Conservation (phyloP, 2,329 filamentous ascomycete species). For the Aureobasidium sp. region DNA sequence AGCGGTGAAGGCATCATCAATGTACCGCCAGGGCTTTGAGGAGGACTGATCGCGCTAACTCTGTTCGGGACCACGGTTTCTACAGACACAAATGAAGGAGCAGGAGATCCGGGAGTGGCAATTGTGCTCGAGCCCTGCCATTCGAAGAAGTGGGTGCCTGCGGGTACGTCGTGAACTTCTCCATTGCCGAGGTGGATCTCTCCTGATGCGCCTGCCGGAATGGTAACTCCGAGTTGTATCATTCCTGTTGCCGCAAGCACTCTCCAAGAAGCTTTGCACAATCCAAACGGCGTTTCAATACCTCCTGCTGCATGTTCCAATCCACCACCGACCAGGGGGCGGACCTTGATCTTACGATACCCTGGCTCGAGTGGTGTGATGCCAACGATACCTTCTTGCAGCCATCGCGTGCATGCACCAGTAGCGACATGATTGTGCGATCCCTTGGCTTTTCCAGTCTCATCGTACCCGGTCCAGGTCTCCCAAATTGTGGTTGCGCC, state of each 20-base stretch:
- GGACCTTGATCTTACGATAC: conserved; percentile 1
- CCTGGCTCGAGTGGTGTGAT: conserved; percentile 4
- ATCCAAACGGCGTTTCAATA: neutral
- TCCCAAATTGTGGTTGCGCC: conserved; percentile 8
- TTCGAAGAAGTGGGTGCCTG: conserved; percentile 5
- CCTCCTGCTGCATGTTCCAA: neutral
- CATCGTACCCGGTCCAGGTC: neutral
- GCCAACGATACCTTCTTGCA: conserved; percentile 3
- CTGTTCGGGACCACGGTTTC: neutral
- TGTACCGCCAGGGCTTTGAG: neutral
- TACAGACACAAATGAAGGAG: neutral
- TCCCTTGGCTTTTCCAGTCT: neutral
- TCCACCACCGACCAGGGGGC: neutral
- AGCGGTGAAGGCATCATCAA: neutral
- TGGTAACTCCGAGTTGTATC: neutral
- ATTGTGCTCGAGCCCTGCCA: neutral
- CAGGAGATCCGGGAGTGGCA: neutral
- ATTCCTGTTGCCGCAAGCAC: neutral
- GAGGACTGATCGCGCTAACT: neutral
- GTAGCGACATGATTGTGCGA: conserved; percentile 1
- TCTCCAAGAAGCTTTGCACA: conserved; percentile 1
- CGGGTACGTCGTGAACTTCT: neutral
- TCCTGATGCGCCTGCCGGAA: neutral
- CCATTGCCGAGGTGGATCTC: neutral
- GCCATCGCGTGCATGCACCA: conserved; percentile 2